A percentile compares a stretch with the other conserved stretches of the same genome.
phyloP scores from a whole-genome alignment of 2,329 filamentous ascomycete species.

The Hypoxylon sp. region DNA sequence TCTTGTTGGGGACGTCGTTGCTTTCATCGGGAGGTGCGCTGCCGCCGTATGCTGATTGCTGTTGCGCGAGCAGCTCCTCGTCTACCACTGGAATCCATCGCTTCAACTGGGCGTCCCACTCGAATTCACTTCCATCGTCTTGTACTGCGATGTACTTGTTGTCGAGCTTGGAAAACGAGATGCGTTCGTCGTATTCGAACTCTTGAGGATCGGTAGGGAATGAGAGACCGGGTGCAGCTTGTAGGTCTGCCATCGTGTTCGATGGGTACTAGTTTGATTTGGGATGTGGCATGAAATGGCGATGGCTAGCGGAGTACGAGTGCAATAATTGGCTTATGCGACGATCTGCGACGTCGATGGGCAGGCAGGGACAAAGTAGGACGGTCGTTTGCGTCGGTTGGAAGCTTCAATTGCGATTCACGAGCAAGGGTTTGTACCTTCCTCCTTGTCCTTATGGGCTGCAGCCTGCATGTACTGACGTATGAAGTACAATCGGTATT shows the following conservation, averaged over 20 bases:
- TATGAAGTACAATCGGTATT: constrained; percentile 9
- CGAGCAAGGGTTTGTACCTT: constrained; percentile 19
- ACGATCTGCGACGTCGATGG: constrained; percentile 1
- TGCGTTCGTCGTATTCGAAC: constrained; percentile 84
- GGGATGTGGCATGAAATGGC: not conserved
- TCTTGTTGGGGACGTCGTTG: constrained; percentile 53
- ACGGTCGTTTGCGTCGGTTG: constrained; percentile 8
- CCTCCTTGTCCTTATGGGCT: constrained; percentile 10
- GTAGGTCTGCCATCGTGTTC: constrained; percentile 46
- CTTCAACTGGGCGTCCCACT: constrained; percentile 79
- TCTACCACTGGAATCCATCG: constrained; percentile 79
- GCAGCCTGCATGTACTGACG: constrained; percentile 29
- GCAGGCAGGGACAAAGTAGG: not conserved
- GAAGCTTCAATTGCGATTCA: constrained; percentile 23
- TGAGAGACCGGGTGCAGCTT: constrained; percentile 47
- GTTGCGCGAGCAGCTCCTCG: constrained; percentile 59
- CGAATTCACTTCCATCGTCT: constrained; percentile 87
- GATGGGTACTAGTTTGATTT: constrained; percentile 5
- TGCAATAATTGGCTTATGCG: constrained; percentile 8
- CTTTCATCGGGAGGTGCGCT: constrained; percentile 55
- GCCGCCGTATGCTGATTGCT: constrained; percentile 54
- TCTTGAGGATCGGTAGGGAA: constrained; percentile 75
- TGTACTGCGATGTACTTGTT: constrained; percentile 87
- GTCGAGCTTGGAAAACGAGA: constrained; percentile 88
- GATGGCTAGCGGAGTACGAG: not conserved